Base-by-base conservation (phyloP, 2,329 filamentous ascomycete genomes). In the Diaporthe citriasiana region DNA sequence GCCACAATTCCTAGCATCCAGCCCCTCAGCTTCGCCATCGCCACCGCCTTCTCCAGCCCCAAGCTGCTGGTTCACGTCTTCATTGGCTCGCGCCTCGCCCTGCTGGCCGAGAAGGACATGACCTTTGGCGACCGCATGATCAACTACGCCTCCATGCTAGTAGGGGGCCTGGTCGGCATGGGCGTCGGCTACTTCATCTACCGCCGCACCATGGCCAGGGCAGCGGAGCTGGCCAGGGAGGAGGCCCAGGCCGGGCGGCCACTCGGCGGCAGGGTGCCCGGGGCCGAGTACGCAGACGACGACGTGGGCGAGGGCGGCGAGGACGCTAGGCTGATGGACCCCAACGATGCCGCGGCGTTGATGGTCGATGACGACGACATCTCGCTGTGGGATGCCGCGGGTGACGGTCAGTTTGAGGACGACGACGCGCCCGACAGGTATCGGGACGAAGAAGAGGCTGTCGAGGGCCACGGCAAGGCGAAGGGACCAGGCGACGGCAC, bases 61-160 rank as follows among this genome's bases (percentile, higher is more conserved):
- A 99, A 98, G 80, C 87, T 99, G 25, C 87, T 98, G 74, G 92
- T 99, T 68, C 94, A 97, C 81, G 91, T 97, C 78, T 99, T 98
- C 84, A 95, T 99, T 79, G 97, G 97, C 75, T 92, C 90, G 79
- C 90, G 95, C 72, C 87, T 99, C 22, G 95, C 94, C 57, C 87
- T 92, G 70, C 90, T 99, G 45, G 94, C 94, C n/a, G 94, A 97
- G 79, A 89, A 91, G 73, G 93, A 93, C 78, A 98, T 98, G 96
- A 92, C 93, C 75, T 84, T 89, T 4, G 88, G 89, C 76, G 94
- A 94, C 76, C 97, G 95, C 82, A 88, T 91, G 38, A 86, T 98
- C 79, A 97, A 97, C 83, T 98, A 97, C 82, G 83, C 92, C 33
- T 93, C 92, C 84, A 98, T 98, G 82, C 80, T 91, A 19, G 82